Conservation (phyloP, 2,329 filamentous ascomycete genomes). For the Colletotrichum lupini region DNA sequence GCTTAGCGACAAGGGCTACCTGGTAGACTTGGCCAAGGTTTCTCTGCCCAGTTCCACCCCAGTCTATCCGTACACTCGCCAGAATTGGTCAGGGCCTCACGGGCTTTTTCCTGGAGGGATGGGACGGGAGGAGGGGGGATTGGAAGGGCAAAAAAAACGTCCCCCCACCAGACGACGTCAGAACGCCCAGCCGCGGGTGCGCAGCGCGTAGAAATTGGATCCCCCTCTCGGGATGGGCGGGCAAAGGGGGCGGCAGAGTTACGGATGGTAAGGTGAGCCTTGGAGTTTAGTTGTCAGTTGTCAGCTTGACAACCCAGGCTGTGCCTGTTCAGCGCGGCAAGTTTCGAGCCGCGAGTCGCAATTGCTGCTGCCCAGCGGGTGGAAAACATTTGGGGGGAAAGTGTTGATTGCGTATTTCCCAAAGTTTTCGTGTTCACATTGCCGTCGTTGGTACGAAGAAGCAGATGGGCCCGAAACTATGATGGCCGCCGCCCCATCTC, state of each 20-base stretch:
- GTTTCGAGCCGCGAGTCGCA: background rate
- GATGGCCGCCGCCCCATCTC: background rate
- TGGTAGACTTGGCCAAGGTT: background rate
- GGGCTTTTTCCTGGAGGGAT: background rate
- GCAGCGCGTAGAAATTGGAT: background rate
- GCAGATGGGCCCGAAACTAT: background rate
- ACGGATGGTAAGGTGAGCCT: background rate
- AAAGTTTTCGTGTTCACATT: background rate
- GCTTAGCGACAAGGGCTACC: background rate
- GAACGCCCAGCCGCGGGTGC: background rate
- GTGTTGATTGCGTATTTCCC: background rate
- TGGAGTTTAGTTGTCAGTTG: background rate
- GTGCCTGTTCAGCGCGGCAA: conserved; percentile 16
- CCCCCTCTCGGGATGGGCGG: conserved; percentile 3
- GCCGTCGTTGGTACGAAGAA: background rate
- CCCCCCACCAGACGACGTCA: conserved; percentile 28
- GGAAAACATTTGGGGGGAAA: background rate
- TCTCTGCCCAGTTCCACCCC: background rate
- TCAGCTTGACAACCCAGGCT: conserved; percentile 13
- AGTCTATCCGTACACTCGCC: background rate
- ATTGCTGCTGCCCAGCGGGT: background rate
- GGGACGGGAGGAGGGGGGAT: background rate
- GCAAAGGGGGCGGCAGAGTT: background rate
- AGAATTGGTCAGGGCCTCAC: background rate
- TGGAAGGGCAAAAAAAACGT: background rate